Evolutionary conservation across 495 filamentous ascomycete genomes (phyloP).

Genomic region (Aspergillus avenaceus): DNA sequence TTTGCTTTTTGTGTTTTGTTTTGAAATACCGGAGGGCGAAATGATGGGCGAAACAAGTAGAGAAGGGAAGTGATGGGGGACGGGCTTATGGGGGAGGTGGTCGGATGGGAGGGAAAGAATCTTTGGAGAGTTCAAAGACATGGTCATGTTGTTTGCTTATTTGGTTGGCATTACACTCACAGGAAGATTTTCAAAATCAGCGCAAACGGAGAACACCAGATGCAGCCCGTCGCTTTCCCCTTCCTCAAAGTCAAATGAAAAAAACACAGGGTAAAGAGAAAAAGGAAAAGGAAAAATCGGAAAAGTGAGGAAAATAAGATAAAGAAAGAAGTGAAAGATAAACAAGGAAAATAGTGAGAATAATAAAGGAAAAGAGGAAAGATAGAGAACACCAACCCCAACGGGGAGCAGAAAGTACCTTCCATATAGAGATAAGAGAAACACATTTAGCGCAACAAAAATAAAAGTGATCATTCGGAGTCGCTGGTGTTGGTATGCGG

Average conservation of each 20-base stretch:
- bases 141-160: conserved; percentile 31
- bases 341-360: conserved; percentile 11
- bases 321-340: conserved; percentile 9
- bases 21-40: too few species aligned
- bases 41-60: neutral
- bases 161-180: conserved; percentile 31
- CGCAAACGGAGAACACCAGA: conserved; percentile 27
- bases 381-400: conserved; percentile 8
- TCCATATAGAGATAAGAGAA: conserved; percentile 3
- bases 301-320: too few species aligned
- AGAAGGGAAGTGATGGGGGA: neutral
- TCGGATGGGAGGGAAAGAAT: too few species aligned
- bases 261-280: conserved; percentile 25
- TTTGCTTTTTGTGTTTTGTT: too few species aligned
- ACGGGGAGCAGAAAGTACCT: conserved; percentile 9
- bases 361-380: conserved; percentile 14
- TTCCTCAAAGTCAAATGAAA: conserved; percentile 30
- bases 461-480: conserved; percentile 6
- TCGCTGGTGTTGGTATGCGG: conserved; percentile 20
- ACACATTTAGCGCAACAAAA: conserved; percentile 18
- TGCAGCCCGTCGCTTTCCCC: conserved; percentile 31
- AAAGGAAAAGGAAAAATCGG: conserved; percentile 16
- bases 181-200: conserved; percentile 24
- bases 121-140: conserved; percentile 22
- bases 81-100: too few species aligned